Evolutionary conservation across 805 yeast species (phyloP), one percentile per base, ranked within the genome.

Genomic region (Kazachstania martiniae): DNA sequence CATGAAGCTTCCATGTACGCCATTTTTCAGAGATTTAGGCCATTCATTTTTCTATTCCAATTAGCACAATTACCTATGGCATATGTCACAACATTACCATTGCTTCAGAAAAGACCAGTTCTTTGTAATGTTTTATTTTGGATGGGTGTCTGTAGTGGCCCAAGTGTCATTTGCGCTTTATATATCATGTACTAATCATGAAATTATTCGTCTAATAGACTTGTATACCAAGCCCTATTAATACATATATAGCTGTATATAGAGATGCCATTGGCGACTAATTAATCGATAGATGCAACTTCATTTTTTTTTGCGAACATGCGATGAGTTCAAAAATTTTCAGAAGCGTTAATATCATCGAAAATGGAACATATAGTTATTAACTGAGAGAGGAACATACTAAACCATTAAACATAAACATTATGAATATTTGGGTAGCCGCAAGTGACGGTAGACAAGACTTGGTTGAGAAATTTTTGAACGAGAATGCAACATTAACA

Each of bases 1-100:
- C 99, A 91, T 57, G 99, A 91, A 57, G 55, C 86, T 32, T 87
- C 87, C 16, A 91, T 91, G 99, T 82, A 68, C 51, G 85, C 83
- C 21, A 72, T 91, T 8, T 91, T 87, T 57, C 72, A 75, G 21
- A 75, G 74, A 34, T 52, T 84, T 12, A 68, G 98, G 46, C 91
- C 93, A 3, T 91, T 86, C 55, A 58, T 91, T 35, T 62, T 91
- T 25, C 34, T 72, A 12, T 61, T 89, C 36, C 99, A 91, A 59
- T 78, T 91, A 89, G 65, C 71, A 19, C 99, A 91, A 56, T 52
- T 91, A 23, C 95, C 95, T 1, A 60, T 87, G 44, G 76, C 84
- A 17, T 63, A 71, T 36, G 32, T 85, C 1, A 70, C 81, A 27
- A 69, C 72, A 42, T 65, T 82, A 1, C 68, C 62, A 42, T 71